Conservation (phyloP, 1,284 basidiomycete species). For the Veloboletus limbatus region DNA sequence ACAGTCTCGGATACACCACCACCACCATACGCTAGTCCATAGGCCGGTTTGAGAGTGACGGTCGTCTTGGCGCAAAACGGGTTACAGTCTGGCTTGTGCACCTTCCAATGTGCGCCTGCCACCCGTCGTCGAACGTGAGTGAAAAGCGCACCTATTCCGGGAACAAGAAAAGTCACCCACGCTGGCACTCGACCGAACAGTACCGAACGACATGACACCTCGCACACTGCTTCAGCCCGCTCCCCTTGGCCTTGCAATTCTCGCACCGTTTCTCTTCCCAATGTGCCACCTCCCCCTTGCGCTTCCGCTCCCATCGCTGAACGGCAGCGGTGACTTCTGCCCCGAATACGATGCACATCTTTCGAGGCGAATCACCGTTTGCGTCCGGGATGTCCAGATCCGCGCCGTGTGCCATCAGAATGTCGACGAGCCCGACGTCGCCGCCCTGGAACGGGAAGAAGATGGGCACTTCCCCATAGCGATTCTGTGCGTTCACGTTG, state of each 20-base stretch:
- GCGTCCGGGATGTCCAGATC: conserved; percentile 46
- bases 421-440: conserved; percentile 37
- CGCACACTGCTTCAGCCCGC: conserved; percentile 42
- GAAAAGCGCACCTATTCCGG: neutral
- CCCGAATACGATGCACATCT: conserved; percentile 38
- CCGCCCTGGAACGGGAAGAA: conserved; percentile 38
- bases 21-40: conserved; percentile 28
- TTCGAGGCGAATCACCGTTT: conserved; percentile 38
- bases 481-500: conserved; percentile 43
- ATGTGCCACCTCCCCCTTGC: conserved; percentile 42
- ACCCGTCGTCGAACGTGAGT: neutral
- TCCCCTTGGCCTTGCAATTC: conserved; percentile 32
- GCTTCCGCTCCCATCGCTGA: conserved; percentile 46
- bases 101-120: conserved; percentile 45
- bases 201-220: conserved; percentile 46
- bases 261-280: conserved; percentile 42
- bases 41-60: conserved; percentile 46
- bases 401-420: conserved; percentile 50
- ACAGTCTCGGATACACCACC: conserved; percentile 21
- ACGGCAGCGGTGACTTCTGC: conserved; percentile 47
- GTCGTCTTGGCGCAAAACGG: conserved; percentile 43
- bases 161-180: conserved; percentile 33
- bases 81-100: conserved; percentile 47
- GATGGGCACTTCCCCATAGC: conserved; percentile 47
- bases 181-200: conserved; percentile 53